A percentile compares a stretch with the other conserved stretches of the same genome.
Conservation (phyloP, 2,329 filamentous ascomycete species). For the Fusarium tjaetaba region DNA sequence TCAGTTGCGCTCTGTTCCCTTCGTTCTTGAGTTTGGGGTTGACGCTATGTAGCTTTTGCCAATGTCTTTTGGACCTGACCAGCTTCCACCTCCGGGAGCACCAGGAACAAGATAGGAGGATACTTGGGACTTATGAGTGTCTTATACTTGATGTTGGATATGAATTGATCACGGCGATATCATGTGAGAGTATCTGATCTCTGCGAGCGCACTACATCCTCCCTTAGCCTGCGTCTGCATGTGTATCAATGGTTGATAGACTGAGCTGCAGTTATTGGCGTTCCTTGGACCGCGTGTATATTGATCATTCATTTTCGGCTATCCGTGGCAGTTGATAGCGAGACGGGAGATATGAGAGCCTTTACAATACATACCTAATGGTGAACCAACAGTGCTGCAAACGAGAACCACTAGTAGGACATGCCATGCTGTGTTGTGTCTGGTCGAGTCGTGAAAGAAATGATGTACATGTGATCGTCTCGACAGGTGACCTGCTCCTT, state of each 20-base stretch:
- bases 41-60: constrained; percentile 66
- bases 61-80: constrained; percentile 73
- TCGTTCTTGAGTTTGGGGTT: background rate
- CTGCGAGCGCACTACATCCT: background rate
- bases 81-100: constrained; percentile 57
- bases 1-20: constrained; percentile 47
- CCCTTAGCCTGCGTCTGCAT: background rate
- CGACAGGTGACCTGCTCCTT: background rate
- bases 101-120: background rate
- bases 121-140: background rate
- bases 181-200: background rate
- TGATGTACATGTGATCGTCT: constrained; percentile 4
- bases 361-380: background rate
- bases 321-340: background rate
- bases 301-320: background rate
- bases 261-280: background rate
- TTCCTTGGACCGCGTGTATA: constrained; percentile 6
- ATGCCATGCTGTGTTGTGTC: background rate
- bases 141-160: background rate
- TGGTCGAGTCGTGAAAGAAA: background rate
- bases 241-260: constrained; percentile 7
- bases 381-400: background rate
- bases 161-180: background rate
- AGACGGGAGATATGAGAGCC: background rate
- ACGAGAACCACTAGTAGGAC: background rate